Base-by-base conservation (phyloP, 805 yeast genomes). In the Wickerhamiella cacticola region DNA sequence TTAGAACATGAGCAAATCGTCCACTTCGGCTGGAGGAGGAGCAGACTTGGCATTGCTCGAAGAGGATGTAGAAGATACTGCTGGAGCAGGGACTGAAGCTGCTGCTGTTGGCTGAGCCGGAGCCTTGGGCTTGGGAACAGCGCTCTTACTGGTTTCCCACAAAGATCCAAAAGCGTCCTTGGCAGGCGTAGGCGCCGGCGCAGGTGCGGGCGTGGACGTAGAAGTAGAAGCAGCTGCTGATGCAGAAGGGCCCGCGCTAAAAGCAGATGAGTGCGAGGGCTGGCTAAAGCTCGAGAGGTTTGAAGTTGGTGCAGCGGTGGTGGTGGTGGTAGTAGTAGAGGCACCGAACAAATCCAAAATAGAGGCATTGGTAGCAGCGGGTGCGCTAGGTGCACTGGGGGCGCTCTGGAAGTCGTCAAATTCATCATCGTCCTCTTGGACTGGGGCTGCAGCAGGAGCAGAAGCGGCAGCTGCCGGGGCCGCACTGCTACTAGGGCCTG, bases 371-470 rank as follows among this genome's bases (percentile, higher is more conserved):
- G 51, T 29, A n/a, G 59, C 41, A 3, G 58, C 33, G 5, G 59
- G n/a, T 8, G 48, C 31, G 13, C 55, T 40, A 12, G 58, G 41
- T 8, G 63, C 64, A 12, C 75, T 71, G 15, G 78, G 75, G n/a
- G 80, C 79, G 39, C 68, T 59, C 59, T 78, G 81, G 70, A 78
- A 78, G 55, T 78, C 82, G 53, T 75, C 82, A 59, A 75, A 75
- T 52, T 75, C 80, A 52, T 75, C 80, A 51, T 75, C 79, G 49
- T 48, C 50, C 16, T 13, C 35, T 8, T 3, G 38, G 6, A 31
- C 33, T 3, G 41, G 42, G 19, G 47, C 33, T 2, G 42, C 34
- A n/a, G 34, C 13, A 8, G 44, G 40, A 29, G 44, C n/a, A 25
- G 46, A 33, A 18, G 44, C 10, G 5, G 31, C 25, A 13, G 48